Conservation (phyloP, 116 monocot species). For the Papilionanthe hybrid region DNA sequence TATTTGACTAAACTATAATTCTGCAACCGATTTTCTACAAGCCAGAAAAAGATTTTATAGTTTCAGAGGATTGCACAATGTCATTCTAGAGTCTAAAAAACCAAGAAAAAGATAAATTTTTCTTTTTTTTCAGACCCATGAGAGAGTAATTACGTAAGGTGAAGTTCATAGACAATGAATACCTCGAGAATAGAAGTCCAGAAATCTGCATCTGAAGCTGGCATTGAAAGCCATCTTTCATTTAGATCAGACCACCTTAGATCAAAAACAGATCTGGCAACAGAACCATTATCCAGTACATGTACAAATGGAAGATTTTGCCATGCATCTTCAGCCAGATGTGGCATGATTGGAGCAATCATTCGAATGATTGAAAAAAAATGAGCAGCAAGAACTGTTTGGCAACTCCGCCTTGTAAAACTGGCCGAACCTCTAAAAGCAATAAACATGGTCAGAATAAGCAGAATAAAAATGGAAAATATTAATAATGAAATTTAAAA, state of each 20-base stretch:
- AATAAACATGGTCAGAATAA: constrained; percentile 4
- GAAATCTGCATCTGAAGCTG: constrained; percentile 65
- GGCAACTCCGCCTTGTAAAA: constrained; percentile 83
- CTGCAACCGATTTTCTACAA: neutral
- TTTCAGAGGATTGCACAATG: neutral
- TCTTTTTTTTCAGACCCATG: neutral
- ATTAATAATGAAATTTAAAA: neutral
- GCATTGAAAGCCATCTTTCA: constrained; percentile 52
- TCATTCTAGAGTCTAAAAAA: neutral
- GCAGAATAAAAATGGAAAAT: neutral
- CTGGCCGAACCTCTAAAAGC: constrained; percentile 60
- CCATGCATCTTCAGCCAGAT: constrained; percentile 98
- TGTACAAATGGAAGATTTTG: constrained; percentile 84
- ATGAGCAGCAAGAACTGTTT: constrained; percentile 87
- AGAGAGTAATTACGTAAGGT: neutral
- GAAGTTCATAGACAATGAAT: neutral
- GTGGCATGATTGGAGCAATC: constrained; percentile 91
- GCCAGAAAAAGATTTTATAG: too few relatives aligned
- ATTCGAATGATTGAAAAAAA: constrained; percentile 63
- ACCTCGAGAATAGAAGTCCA: constrained; percentile 81
- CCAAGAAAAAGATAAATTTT: neutral
- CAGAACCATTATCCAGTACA: constrained; percentile 48
- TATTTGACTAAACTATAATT: too few relatives aligned
- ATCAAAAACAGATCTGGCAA: constrained; percentile 76
- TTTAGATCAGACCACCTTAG: constrained; percentile 71